Evolutionary conservation across 305 asterid species (phyloP).

Genomic region (Fraxinus ornus): DNA sequence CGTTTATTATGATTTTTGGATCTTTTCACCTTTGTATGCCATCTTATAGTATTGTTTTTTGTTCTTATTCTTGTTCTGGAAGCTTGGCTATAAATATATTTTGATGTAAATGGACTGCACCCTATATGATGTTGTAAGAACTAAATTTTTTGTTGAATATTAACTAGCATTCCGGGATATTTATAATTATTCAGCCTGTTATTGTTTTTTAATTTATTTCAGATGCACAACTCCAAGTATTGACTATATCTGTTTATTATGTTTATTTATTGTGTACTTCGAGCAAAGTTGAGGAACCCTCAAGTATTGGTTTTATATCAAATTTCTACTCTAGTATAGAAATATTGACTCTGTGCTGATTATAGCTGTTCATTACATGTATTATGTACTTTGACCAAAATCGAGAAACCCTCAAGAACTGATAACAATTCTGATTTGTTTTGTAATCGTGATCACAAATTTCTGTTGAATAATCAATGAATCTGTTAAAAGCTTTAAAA

Average conservation of each 20-base stretch:
- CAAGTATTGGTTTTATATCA: neutral
- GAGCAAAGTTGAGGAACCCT: neutral
- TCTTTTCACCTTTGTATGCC: neutral
- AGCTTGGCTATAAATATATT: neutral
- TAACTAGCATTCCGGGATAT: neutral
- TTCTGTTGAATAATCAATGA: neutral
- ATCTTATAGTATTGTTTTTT: neutral
- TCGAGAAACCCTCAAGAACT: constrained; percentile 8
- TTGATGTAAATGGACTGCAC: neutral
- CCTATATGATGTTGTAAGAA: neutral
- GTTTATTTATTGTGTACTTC: neutral
- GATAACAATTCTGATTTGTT: neutral
- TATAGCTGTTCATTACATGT: neutral
- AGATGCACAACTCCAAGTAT: neutral
- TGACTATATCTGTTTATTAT: neutral
- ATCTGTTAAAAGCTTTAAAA: constrained; percentile 12
- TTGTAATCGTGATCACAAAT: constrained; percentile 3
- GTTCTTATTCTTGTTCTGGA: neutral
- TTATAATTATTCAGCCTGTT: neutral
- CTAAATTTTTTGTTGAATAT: neutral
- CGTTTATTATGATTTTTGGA: neutral
- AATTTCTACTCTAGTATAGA: neutral
- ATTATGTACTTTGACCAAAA: constrained; percentile 4
- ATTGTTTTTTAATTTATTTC: neutral
- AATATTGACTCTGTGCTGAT: neutral